Base-by-base conservation (phyloP, 495 filamentous ascomycete genomes). In the Penicillium fimorum region DNA sequence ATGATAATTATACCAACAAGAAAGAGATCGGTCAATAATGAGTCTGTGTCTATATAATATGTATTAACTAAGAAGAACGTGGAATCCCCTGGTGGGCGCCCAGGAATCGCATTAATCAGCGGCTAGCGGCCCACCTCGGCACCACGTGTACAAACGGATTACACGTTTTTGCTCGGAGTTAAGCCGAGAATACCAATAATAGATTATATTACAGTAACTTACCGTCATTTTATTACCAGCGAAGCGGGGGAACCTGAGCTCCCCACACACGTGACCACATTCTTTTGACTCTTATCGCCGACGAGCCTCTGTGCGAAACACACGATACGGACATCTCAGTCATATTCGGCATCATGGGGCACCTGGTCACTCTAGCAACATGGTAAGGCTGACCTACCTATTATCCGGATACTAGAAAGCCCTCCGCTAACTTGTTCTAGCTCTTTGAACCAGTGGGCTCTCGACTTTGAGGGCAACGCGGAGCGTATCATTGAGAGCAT, bases 401-500 rank as follows among this genome's bases (percentile, higher is more conserved):
- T 8, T 33, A 41, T 49, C 0, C 11, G 2, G 18, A 40, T 12
- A 15, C 41, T 43, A 52, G 37, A 55, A 8, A 46, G 9, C 24
- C 62, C 5, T 44, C 17, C 12, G 35, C 55, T 60, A 43, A 67
- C 56, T 55, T 32, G 38, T 20, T 42, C 38, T 48, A 75, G 72
- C 61, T 73, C 71, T 49, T 68, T 76, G 2, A 76, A 76, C 50
- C 72, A 76, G 67, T 89, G 87, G 87, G 82, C 82, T 43, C 80
- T 93, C 1, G 90, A 94, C 61, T 90, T 86, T 67, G 84, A 88
- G 60, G 92, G 91, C 20, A 96, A 96, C 63, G 69, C 76, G 1
- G 72, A 81, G 30, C 79, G 92, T 7, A 95, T 95, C 57, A 86
- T 91, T 51, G 79, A 92, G 68, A 84, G 81, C 60, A 88, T 96